A percentile compares a stretch with the other conserved stretches of the same genome.
Conservation (phyloP, 257 asterid species). For the Galeopsis tetrahit region DNA sequence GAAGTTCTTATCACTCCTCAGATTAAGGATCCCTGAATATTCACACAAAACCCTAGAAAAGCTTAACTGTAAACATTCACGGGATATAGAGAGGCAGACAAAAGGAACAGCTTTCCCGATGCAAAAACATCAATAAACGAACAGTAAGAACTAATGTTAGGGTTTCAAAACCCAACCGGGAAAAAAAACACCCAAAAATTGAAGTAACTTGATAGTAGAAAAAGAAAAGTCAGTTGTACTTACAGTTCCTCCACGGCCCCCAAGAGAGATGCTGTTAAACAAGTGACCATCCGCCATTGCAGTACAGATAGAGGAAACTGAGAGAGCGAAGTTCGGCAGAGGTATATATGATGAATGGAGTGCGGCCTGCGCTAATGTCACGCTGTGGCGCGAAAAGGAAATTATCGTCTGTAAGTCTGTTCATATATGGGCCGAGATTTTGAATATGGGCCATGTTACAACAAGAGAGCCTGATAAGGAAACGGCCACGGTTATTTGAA, state of each 20-base stretch:
- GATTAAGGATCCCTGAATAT: constrained; percentile 3
- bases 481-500: too few relatives aligned
- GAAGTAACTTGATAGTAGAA: background rate
- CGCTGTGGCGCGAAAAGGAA: constrained; percentile 49
- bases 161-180: constrained; percentile 16
- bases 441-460: background rate
- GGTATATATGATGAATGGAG: constrained; percentile 22
- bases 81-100: background rate
- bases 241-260: constrained; percentile 93
- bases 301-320: background rate
- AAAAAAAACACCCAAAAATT: background rate
- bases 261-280: constrained; percentile 79
- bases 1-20: background rate
- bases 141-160: constrained; percentile 22
- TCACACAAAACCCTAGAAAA: constrained; percentile 36
- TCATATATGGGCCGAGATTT: constrained; percentile 24
- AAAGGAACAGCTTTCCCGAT: background rate
- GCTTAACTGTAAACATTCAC: background rate
- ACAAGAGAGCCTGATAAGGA: background rate
- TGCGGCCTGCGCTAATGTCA: constrained; percentile 23
- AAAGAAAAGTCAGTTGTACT: constrained; percentile 28
- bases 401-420: constrained; percentile 29
- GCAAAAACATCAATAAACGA: background rate
- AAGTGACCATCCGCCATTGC: constrained; percentile 81
- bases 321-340: constrained; percentile 7